phyloP scores from a whole-genome alignment of 495 filamentous ascomycete genomes.

The Talaromyces stipitatus region DNA sequence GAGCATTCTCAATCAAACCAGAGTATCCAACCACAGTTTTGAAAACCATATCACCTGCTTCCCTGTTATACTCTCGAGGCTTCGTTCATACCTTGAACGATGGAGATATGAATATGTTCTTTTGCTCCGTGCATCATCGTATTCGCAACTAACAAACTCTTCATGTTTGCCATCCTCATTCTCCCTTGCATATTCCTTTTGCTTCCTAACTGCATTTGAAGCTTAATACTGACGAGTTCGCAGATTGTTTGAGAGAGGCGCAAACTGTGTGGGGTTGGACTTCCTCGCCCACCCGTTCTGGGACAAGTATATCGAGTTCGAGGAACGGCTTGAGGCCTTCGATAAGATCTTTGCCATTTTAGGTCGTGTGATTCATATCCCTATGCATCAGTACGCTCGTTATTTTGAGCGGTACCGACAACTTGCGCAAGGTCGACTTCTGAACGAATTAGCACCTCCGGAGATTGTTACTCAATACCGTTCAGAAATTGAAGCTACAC shows the following conservation, averaged over 20 bases:
- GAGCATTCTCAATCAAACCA: constrained; percentile 6
- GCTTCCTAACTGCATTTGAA: constrained; percentile 12
- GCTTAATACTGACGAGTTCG: constrained; percentile 24
- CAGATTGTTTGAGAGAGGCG: constrained; percentile 92
- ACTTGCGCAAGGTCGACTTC: constrained; percentile 63
- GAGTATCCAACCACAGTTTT: constrained; percentile 14
- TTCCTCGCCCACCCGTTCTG: constrained; percentile 95
- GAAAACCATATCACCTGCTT: constrained; percentile 15
- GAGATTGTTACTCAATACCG: constrained; percentile 64
- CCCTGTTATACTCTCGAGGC: constrained; percentile 6
- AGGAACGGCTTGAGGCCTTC: constrained; percentile 78
- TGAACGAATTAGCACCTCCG: constrained; percentile 62
- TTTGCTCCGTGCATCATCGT: constrained; percentile 12
- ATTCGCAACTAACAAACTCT: constrained; percentile 37
- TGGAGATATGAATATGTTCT: constrained; percentile 4
- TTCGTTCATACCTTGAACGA: neutral
- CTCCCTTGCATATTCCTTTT: constrained; percentile 23
- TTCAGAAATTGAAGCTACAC: constrained; percentile 56
- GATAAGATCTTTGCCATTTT: constrained; percentile 85
- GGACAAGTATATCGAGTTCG: constrained; percentile 98
- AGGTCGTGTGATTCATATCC: constrained; percentile 79
- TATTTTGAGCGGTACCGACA: constrained; percentile 90
- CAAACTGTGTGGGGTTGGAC: constrained; percentile 78
- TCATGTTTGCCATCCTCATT: constrained; percentile 42
- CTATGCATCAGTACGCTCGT: constrained; percentile 92